Evolutionary conservation across 1,284 basidiomycete genomes (phyloP), one percentile per base, ranked within the genome.

Genomic region (Cryptococcus sp.): DNA sequence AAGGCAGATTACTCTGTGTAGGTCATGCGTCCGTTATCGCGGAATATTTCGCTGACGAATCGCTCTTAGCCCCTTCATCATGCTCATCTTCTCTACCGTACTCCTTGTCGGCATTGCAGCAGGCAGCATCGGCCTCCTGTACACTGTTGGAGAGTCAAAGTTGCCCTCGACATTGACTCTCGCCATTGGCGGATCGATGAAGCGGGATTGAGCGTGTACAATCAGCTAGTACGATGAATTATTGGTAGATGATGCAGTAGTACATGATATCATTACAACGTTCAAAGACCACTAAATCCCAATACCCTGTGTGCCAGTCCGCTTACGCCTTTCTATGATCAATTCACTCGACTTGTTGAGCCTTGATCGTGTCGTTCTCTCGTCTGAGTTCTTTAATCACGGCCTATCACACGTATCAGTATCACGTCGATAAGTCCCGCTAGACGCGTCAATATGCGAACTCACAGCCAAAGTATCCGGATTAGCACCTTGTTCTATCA

Each of bases 131-230:
- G 60, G 60, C 8, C 64, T 78, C 19, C 57, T 78, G 20, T 68
- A 57, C 46, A 57, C 66, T 1, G 64, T 78, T 20, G 77, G 77
- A 19, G 74, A 75, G 38, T 71, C 71, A n/a, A 68, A 66, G 53
- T 61, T 78, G 22, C 77, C 77, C 17, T 73, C 72, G n/a, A 77
- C 77, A 39, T 63, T 78, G 60, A 78, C 69, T 41, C 62, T 78
- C 25, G 69, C 71, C 19, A 61, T 77, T 10, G 65, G 72, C n/a
- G 66, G 72, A 8, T 62, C 59, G 29, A 62, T 64, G 44, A 72
- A 73, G 61, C 54, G 67, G 49, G 68, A 74, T 61, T 74, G 67
- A 59, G 38, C 26, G 38, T 4, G 29, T 34, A 15, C 20, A 46
- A 43, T 11, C 4, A 16, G 38, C 17, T 10, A 43, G 23, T 23